These are phyloP conservation scores for Caloboletus inedulis DNA, from an alignment of 1,284 basidiomycete species.

Conservation along the genomic window DNA sequence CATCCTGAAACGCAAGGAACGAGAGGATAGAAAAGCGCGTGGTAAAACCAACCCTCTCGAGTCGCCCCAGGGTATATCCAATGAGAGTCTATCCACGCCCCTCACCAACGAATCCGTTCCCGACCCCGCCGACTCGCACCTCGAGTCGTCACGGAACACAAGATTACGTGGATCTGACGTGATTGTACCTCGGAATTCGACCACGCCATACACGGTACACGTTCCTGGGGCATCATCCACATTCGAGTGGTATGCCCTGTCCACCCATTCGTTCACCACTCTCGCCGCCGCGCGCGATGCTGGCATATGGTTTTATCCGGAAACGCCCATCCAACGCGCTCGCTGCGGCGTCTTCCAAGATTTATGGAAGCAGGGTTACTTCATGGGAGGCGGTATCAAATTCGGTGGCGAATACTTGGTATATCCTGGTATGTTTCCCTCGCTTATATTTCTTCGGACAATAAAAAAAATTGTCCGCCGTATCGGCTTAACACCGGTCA, in stretches of 20 bases:
- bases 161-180: constrained; percentile 2
- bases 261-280: constrained; percentile 45
- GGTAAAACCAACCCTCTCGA: neutral
- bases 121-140: constrained; percentile 1
- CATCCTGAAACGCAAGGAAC: constrained; percentile 65
- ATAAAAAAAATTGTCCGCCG: neutral
- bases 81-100: constrained; percentile 24
- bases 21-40: constrained; percentile 46
- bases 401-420: constrained; percentile 97
- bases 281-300: constrained; percentile 61
- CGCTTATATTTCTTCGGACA: neutral
- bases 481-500: neutral
- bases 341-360: constrained; percentile 78
- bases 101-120: constrained; percentile 10
- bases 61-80: constrained; percentile 38
- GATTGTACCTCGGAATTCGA: constrained; percentile 8
- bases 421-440: constrained; percentile 75
- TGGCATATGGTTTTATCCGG: constrained; percentile 77
- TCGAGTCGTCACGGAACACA: constrained; percentile 6
- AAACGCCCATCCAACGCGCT: constrained; percentile 61
- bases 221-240: constrained; percentile 61
- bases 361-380: constrained; percentile 79
- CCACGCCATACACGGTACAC: constrained; percentile 49
- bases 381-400: constrained; percentile 83
- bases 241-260: constrained; percentile 60